Conservation (phyloP, 1,139 yeast genomes). For the Waltiozyma sp. region DNA sequence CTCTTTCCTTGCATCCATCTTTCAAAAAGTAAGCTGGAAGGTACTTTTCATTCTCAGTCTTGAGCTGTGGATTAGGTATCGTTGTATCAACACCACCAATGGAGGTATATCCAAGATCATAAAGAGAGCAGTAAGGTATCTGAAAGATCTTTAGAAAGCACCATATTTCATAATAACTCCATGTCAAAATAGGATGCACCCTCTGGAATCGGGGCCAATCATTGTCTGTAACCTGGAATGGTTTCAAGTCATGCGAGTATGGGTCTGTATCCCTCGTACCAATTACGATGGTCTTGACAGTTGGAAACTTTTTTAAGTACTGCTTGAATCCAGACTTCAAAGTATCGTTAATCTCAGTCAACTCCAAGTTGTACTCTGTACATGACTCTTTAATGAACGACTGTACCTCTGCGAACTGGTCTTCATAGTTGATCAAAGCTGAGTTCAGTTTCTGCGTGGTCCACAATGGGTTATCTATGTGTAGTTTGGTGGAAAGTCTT, state of each 20-base stretch:
- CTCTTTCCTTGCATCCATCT: slow-evolving; percentile 45
- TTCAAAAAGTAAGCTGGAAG: slow-evolving; percentile 56
- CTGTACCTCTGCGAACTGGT: slow-evolving; percentile 45
- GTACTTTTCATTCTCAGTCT: slow-evolving; percentile 24
- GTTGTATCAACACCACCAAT: slow-evolving; percentile 69
- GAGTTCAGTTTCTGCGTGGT: slow-evolving; percentile 32
- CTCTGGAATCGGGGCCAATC: slow-evolving; percentile 82
- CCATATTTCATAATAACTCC: slow-evolving; percentile 79
- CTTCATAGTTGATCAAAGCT: slow-evolving; percentile 61
- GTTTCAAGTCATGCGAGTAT: slow-evolving; percentile 42
- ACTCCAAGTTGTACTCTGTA: slow-evolving; percentile 32
- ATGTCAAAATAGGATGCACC: slow-evolving; percentile 71
- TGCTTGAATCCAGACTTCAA: slow-evolving; percentile 55
- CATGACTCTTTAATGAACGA: slow-evolving; percentile 35
- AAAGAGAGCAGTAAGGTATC: slow-evolving; percentile 54
- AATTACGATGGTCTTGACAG: slow-evolving; percentile 56
- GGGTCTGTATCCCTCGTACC: slow-evolving; percentile 83
- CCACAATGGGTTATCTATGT: not conserved
- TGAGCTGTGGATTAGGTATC: slow-evolving; percentile 49
- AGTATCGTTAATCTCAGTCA: slow-evolving; percentile 33
- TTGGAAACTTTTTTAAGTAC: slow-evolving; percentile 38
- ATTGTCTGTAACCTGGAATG: slow-evolving; percentile 62
- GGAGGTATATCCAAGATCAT: slow-evolving; percentile 74
- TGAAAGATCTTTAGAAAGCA: slow-evolving; percentile 38
- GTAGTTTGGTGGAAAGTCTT: slow-evolving; percentile 23